Evolutionary conservation across 1,284 basidiomycete genomes (phyloP).

Genomic region (Ceratobasidium papillatum): DNA sequence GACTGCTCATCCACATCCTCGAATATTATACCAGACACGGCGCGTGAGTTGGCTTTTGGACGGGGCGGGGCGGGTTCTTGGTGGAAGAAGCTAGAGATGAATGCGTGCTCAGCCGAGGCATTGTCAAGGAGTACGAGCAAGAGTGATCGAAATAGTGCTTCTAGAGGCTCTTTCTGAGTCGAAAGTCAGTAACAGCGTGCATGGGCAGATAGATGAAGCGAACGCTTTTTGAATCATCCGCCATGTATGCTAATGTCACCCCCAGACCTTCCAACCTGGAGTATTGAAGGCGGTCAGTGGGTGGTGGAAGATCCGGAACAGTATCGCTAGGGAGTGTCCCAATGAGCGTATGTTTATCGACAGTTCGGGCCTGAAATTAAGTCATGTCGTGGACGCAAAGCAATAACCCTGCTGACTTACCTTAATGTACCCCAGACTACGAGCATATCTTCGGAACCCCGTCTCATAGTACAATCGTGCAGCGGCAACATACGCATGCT

Average conservation of each 20-base stretch:
- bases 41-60: neutral
- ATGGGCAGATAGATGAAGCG: too few relatives aligned
- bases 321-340: slow-evolving; percentile 53
- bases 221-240: slow-evolving; percentile 86
- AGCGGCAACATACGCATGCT: slow-evolving; percentile 84
- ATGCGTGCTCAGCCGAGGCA: slow-evolving; percentile 87
- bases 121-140: slow-evolving; percentile 93
- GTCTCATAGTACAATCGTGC: slow-evolving; percentile 96
- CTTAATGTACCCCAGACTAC: slow-evolving; percentile 82
- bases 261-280: slow-evolving; percentile 80
- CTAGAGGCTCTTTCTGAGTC: slow-evolving; percentile 81
- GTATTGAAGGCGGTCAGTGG: slow-evolving; percentile 68
- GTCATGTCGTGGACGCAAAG: neutral
- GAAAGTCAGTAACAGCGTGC: neutral
- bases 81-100: slow-evolving; percentile 83
- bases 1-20: slow-evolving; percentile 35
- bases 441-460: slow-evolving; percentile 88
- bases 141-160: slow-evolving; percentile 84
- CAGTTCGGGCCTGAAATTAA: slow-evolving; percentile 60
- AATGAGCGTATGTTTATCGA: slow-evolving; percentile 72
- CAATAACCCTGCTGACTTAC: slow-evolving; percentile 52
- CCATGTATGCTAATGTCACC: slow-evolving; percentile 84
- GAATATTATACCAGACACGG: slow-evolving; percentile 25
- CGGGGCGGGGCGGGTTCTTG: slow-evolving; percentile 33
- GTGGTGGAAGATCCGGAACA: slow-evolving; percentile 52